Base-by-base conservation (phyloP, 306 rosid species). In the Cicer bijugum region DNA sequence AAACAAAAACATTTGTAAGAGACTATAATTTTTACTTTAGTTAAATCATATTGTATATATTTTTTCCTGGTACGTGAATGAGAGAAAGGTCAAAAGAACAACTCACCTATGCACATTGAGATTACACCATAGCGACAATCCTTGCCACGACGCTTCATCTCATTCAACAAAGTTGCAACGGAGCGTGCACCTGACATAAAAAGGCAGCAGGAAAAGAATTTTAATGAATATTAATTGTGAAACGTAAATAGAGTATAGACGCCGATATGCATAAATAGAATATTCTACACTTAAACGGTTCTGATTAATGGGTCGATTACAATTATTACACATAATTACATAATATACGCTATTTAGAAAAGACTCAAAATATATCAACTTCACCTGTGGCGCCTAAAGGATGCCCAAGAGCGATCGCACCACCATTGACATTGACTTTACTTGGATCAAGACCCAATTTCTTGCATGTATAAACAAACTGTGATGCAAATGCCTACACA, bases 361-460 rank as follows among this genome's bases (percentile, higher is more conserved):
- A 28, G 66, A 72, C 12, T 56, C 45, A 42, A 28, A 56, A 23
- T 53, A 60, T 39, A 19, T 45, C 47, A 69, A 55, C 8, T 64
- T 61, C 76, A 93, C 97, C 97, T 81, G 97, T 94, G 47, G 90
- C 94, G 0, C 96, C 98, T 84, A 94, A 74, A 76, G 97, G 98
- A 91, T 94, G 98, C 6, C 98, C 98, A 43, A 91, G 81, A 57
- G 97, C 98, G 67, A 93, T 80, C 28, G 98, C 98, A 57, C 98
- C 97, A 74, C 97, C 98, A 68, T 91, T 91, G 20, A 88, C 97
- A 71, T 93, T 93, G 82, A 93, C 94, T 69, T 75, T 93, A 8
- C 61, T 72, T 48, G 90, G 82, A 81, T 93, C 89, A 76, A 93
- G 96, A 51, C 67, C 92, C 84, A 93, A 87, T 84, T 89, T 90